phyloP scores from a whole-genome alignment of 345 rosid species.

The Populus davidiana region DNA sequence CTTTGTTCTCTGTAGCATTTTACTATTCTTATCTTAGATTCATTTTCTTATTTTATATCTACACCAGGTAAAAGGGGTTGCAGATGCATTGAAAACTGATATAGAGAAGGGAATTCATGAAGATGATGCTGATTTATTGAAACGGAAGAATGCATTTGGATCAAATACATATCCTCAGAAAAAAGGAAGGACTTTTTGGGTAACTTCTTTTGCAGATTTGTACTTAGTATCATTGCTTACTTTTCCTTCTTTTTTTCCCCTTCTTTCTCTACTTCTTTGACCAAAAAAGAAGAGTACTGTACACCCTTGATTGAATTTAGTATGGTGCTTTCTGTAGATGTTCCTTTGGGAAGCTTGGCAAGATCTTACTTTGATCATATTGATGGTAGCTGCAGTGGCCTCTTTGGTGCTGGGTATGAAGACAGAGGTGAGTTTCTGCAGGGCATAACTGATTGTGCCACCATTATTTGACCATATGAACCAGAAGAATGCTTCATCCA shows the following conservation, averaged over 20 bases:
- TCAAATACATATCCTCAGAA: constrained; percentile 92
- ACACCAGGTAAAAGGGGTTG: constrained; percentile 67
- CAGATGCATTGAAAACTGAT: constrained; percentile 56
- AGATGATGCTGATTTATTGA: constrained; percentile 61
- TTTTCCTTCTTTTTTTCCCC: not conserved
- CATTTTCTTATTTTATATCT: constrained; percentile 17
- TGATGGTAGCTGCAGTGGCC: constrained; percentile 82
- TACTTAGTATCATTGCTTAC: not conserved
- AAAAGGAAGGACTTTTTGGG: constrained; percentile 86
- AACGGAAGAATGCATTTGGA: constrained; percentile 76
- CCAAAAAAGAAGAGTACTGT: not conserved
- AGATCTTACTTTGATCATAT: constrained; percentile 86
- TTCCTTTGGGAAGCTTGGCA: constrained; percentile 99
- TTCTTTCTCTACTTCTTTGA: not conserved
- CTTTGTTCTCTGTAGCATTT: not conserved
- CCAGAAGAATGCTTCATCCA: constrained; percentile 6
- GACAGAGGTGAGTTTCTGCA: constrained; percentile 62
- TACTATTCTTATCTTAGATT: not conserved
- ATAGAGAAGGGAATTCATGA: constrained; percentile 58
- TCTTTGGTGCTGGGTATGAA: constrained; percentile 87
- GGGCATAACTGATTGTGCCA: not conserved
- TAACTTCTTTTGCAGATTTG: constrained; percentile 21
- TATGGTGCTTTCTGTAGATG: constrained; percentile 43
- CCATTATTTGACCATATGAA: not conserved
- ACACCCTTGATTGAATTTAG: not conserved